phyloP scores from a whole-genome alignment of 1,284 basidiomycete species.

The Microbotryum violaceum region DNA sequence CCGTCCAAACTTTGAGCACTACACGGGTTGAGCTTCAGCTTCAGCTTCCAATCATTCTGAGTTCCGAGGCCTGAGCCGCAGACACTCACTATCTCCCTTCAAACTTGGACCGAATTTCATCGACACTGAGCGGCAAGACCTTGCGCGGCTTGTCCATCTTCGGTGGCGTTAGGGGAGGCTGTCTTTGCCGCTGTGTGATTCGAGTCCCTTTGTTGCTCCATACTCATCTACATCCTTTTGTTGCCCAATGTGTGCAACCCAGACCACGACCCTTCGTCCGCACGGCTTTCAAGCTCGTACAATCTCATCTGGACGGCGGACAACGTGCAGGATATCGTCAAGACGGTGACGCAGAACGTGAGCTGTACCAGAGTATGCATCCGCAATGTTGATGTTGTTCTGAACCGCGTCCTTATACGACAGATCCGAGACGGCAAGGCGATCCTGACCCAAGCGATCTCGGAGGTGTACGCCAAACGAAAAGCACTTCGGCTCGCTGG shows the following conservation, averaged over 20 bases:
- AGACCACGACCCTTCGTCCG: constrained; percentile 22
- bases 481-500: constrained; percentile 12
- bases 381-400: background rate
- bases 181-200: background rate
- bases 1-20: constrained; percentile 10
- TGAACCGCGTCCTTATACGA: background rate
- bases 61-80: too few species aligned
- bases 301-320: constrained; percentile 27
- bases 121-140: constrained; percentile 10
- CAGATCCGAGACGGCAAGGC: constrained; percentile 21
- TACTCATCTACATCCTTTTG: constrained; percentile 11
- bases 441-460: constrained; percentile 15
- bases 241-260: constrained; percentile 15
- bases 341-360: constrained; percentile 17
- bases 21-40: too few species aligned
- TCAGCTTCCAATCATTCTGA: too few species aligned
- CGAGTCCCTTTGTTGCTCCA: constrained; percentile 6
- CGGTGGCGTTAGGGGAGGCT: constrained; percentile 1
- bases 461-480: constrained; percentile 23
- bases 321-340: constrained; percentile 24
- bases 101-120: constrained; percentile 16
- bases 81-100: constrained; percentile 16
- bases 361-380: background rate
- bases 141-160: constrained; percentile 6
- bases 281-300: constrained; percentile 24